A percentile compares a stretch with the other conserved stretches of the same genome.
Conservation (phyloP, 2,329 filamentous ascomycete genomes). For the Aspergillus sp. region DNA sequence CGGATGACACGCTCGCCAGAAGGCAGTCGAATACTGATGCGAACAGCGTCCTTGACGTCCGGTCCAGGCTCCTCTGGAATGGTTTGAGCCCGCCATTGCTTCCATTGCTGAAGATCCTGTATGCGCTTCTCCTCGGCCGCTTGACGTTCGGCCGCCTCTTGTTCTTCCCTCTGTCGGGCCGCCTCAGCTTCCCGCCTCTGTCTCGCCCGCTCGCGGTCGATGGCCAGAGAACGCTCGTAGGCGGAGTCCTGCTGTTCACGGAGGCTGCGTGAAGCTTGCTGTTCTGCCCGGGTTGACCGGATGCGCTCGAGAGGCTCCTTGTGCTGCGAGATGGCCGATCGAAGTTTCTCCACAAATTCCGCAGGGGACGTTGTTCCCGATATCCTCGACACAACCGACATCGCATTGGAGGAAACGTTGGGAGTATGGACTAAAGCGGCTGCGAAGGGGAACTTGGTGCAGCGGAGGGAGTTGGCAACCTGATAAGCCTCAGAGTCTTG, state of each 20-base stretch:
- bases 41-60: slow-evolving; percentile 68
- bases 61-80: slow-evolving; percentile 68
- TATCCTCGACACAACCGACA: slow-evolving; percentile 84
- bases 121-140: slow-evolving; percentile 60
- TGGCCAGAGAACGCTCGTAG: slow-evolving; percentile 87
- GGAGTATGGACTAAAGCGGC: slow-evolving; percentile 86
- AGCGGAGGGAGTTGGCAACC: slow-evolving; percentile 80
- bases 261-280: slow-evolving; percentile 76
- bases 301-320: slow-evolving; percentile 72
- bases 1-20: slow-evolving; percentile 75
- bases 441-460: slow-evolving; percentile 90
- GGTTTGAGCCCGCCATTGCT: slow-evolving; percentile 70
- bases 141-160: slow-evolving; percentile 65
- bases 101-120: slow-evolving; percentile 69
- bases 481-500: slow-evolving; percentile 93
- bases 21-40: slow-evolving; percentile 64
- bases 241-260: slow-evolving; percentile 89
- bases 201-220: slow-evolving; percentile 80
- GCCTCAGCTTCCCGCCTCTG: slow-evolving; percentile 74
- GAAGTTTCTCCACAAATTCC: slow-evolving; percentile 75
- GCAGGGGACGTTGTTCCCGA: slow-evolving; percentile 69
- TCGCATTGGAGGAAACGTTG: slow-evolving; percentile 77
- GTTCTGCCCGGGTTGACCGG: slow-evolving; percentile 74
- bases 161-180: slow-evolving; percentile 61
- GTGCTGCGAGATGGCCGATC: slow-evolving; percentile 71